Evolutionary conservation across 2,329 filamentous ascomycete species (phyloP), one percentile per base, ranked within the genome.

Genomic region (Hypocrella siamensis): DNA sequence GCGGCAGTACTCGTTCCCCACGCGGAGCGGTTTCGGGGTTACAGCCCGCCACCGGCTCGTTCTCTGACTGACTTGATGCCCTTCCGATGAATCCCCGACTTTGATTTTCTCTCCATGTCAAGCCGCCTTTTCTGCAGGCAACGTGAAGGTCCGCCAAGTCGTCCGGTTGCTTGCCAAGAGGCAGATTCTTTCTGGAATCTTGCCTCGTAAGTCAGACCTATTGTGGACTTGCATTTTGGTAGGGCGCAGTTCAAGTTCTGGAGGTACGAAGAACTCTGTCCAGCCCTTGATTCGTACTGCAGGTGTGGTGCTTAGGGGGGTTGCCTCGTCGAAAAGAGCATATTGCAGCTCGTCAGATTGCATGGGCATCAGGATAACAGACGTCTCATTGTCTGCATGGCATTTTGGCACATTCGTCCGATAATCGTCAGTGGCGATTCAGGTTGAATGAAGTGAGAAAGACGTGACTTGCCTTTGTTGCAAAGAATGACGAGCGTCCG

Each of bases 401-500:
- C n/a, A n/a, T n/a, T n/a, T n/a, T n/a, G n/a, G n/a, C n/a, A n/a
- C n/a, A n/a, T n/a, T n/a, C n/a, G n/a, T n/a, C n/a, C n/a, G n/a
- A n/a, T n/a, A n/a, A n/a, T n/a, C n/a, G n/a, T n/a, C n/a, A n/a
- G n/a, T n/a, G n/a, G n/a, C n/a, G n/a, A n/a, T n/a, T n/a, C n/a
- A n/a, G n/a, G n/a, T n/a, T n/a, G n/a, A n/a, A n/a, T n/a, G n/a
- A n/a, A n/a, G n/a, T n/a, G n/a, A n/a, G n/a, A n/a, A n/a, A 26
- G 24, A 34, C 26, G 18, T 17, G 25, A 24, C 15, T 26, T 44
- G 61, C 64, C 57, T 32, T 41, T 27, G 48, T 45, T 52, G 65
- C 68, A 52, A 2, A 85, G 61, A 2, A 81, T 41, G 32, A 84
- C 59, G 2, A 85, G 48, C 0, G 57, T 61, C 10, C 62, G 52